Evolutionary conservation across 805 yeast genomes (phyloP), one percentile per base, ranked within the genome.

Genomic region (Isabelozyma heimii): DNA sequence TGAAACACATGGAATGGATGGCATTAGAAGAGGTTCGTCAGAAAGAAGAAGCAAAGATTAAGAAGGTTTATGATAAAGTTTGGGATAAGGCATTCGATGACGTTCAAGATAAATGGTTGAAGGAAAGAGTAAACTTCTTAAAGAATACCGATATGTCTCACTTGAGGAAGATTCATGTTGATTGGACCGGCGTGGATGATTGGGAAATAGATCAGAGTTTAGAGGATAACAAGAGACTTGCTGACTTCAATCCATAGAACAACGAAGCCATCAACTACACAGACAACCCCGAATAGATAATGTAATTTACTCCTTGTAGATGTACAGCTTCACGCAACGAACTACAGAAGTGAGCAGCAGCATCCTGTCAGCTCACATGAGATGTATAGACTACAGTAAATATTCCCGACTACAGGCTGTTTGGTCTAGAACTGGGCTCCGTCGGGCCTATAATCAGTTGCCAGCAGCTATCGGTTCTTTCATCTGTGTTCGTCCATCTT

Each of bases 1-100:
- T 91, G 66, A 80, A 75, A 50, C 81, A 77, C 60, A 86, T 87
- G 91, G 91, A 85, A 60, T 86, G 91, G 91, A 82, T 87, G 87
- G 92, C 91, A 1, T 79, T 84, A 61, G 92, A 87, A 66, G 94
- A 87, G 62, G 73, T 79, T 27, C 77, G 89, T 56, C 79, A 76
- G 56, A 70, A 76, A 52, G 87, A 83, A 61, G 84, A 83, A 59
- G 81, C 80, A 42, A 81, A 80, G 64, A 73, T 84, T 50, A 81
- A 79, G 65, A 82, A 80, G 56, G 81, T 83, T 33, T 87, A 85
- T 68, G 80, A 84, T 54, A 81, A 79, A 59, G 82, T 85, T 17
- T 91, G 92, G 89, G 81, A 79, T 55, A 75, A 79, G 47, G 96
- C 94, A 1, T 91, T 87, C 61, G 85, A 82, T 56, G 89, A 87